Evolutionary conservation across 805 yeast species (phyloP), one percentile per base, ranked within the genome.

Genomic region (Yarrowia sp.): DNA sequence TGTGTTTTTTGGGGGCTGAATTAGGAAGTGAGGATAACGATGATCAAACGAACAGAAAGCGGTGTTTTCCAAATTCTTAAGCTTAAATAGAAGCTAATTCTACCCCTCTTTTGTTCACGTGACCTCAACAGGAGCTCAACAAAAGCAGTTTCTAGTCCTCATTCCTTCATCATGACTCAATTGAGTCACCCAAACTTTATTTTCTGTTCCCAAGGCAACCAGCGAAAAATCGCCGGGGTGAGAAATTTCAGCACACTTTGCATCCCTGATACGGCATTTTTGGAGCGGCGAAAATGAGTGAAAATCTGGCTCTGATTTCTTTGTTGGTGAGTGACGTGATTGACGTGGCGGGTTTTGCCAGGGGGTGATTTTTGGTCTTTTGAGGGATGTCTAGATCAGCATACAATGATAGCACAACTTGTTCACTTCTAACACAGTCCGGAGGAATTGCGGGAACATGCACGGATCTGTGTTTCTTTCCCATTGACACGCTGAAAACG

Each of bases 371-470:
- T 14, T 14, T n/a, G 42, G 42, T 5, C 9, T 14, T 39, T 39
- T 39, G 14, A 39, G n/a, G 15, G 42, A 8, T 15, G 8, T 39
- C 15, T 39, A 5, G 56, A 50, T 19, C 19, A 7, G 13, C n/a
- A 15, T 40, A 9, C n/a, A 9, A n/a, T 39, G 44, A 40, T 40
- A 15, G 9, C 24, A 5, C 15, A 2, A 9, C 47, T 0, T 42
- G 2, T 24, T 42, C 36, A 1, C 4, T 12, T 2, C 46, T 63
- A 50, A 40, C 39, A 17, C 20, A 73, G 75, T 70, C 74, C 74
- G 99, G 99, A 44, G 99, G 91, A 9, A 88, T 95, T 69, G 97
- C 99, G 7, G 99, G 99, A 15, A 95, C 97, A 1, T 88, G 96
- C 7, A 93, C 98, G 0, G 99, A 95, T 79, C 81, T 95, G 44